Percentiles rank a stretch among this genome's conserved stretches.
Conservation (phyloP, 305 asterid genomes). For the Salvia sclarea region DNA sequence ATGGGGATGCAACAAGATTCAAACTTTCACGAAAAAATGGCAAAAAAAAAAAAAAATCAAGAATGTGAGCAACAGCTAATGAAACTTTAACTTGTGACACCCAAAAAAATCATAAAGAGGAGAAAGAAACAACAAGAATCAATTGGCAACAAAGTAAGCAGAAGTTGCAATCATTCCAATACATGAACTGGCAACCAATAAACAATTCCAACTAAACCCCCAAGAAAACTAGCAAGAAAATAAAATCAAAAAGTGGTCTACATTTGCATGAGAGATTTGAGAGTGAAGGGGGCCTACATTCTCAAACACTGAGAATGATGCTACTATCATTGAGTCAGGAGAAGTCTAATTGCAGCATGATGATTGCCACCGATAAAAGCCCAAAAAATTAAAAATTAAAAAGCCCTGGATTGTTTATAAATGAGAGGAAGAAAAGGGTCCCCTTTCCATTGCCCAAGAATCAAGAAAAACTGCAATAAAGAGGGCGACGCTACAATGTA, state of each 20-base stretch:
- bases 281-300: slow-evolving; percentile 35
- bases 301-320: slow-evolving; percentile 26
- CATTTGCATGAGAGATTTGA: slow-evolving; percentile 39
- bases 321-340: slow-evolving; percentile 19
- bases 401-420: slow-evolving; percentile 25
- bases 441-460: slow-evolving; percentile 34
- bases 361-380: slow-evolving; percentile 24
- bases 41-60: slow-evolving; percentile 1
- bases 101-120: neutral
- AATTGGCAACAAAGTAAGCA: slow-evolving; percentile 18
- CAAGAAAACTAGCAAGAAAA: slow-evolving; percentile 18
- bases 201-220: slow-evolving; percentile 32
- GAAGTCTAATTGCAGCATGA: slow-evolving; percentile 27
- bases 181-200: slow-evolving; percentile 32
- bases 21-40: neutral
- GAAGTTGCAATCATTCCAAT: slow-evolving; percentile 36
- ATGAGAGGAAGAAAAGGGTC: slow-evolving; percentile 17
- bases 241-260: neutral
- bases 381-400: slow-evolving; percentile 10
- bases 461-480: slow-evolving; percentile 32
- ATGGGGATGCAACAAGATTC: neutral
- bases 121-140: slow-evolving; percentile 12
- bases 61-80: slow-evolving; percentile 8
- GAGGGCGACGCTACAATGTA: slow-evolving; percentile 32
- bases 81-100: no score